Conservation (phyloP, 345 rosid species). For the Salix dunnii region DNA sequence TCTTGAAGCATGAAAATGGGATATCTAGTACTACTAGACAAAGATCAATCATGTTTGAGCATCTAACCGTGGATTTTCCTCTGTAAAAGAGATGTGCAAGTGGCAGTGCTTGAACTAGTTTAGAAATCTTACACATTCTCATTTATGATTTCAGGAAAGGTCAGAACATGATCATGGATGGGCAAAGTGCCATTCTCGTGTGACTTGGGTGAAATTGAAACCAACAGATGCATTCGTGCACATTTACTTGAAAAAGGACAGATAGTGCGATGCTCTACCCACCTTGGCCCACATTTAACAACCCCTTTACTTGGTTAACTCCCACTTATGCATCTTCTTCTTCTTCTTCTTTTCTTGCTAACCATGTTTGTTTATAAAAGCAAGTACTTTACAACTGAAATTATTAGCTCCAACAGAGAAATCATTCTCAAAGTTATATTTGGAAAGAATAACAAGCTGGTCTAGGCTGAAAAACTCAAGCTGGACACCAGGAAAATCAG, state of each 20-base stretch:
- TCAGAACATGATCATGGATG: not conserved
- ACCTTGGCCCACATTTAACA: not conserved
- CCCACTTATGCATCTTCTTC: not conserved
- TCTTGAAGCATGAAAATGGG: not conserved
- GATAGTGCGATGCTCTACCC: not conserved
- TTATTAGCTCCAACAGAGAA: not conserved
- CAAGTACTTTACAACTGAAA: not conserved
- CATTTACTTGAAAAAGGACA: not conserved
- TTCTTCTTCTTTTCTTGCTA: not conserved
- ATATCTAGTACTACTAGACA: not conserved
- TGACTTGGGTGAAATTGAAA: not conserved
- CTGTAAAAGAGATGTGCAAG: no score
- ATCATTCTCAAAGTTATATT: not conserved
- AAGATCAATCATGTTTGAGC: not conserved
- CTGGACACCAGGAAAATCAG: not conserved
- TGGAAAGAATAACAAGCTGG: not conserved
- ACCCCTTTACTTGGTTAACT: not conserved
- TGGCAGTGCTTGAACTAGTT: not conserved
- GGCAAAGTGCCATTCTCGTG: not conserved
- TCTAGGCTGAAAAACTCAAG: not conserved
- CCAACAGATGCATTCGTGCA: not conserved
- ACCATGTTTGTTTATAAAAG: not conserved
- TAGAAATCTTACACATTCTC: not conserved
- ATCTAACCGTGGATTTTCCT: no score
- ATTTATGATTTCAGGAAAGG: not conserved